Conservation (phyloP, 768 basidiomycete genomes). For the Pleurotus platypus region DNA sequence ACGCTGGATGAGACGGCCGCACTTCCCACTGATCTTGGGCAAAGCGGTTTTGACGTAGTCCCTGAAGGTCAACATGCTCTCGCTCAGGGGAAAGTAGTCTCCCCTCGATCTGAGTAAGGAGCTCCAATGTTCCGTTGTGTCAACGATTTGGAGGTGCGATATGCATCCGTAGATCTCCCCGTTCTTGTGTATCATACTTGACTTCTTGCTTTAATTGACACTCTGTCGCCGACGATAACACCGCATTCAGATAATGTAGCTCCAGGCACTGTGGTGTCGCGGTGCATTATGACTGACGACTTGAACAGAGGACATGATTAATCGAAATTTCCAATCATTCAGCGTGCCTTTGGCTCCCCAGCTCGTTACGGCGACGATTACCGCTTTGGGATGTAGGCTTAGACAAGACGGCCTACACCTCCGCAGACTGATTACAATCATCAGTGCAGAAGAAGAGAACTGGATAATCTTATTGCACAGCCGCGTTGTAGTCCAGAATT, state of each 20-base stretch:
- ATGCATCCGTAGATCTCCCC: too few relatives aligned
- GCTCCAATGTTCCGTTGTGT: background rate
- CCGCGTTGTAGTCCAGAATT: too few relatives aligned
- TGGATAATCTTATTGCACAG: too few relatives aligned
- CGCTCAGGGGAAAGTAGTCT: constrained; percentile 15
- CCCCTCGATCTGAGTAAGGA: constrained; percentile 1
- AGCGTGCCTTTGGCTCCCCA: background rate
- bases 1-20: constrained; percentile 78
- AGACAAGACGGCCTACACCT: background rate
- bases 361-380: background rate
- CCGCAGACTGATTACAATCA: background rate
- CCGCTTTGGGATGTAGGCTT: background rate
- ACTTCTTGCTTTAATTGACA: too few relatives aligned
- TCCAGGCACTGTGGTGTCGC: background rate
- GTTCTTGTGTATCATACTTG: too few relatives aligned
- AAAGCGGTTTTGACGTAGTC: constrained; percentile 80
- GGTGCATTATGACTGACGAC: background rate
- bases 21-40: constrained; percentile 78
- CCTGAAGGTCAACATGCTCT: constrained; percentile 43
- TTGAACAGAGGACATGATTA: background rate
- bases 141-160: too few relatives aligned
- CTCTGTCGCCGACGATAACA: too few relatives aligned
- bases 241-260: too few relatives aligned
- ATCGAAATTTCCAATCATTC: constrained; percentile 8
- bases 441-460: too few relatives aligned